Conservation (phyloP, 345 rosid genomes). For the Diplotaxis tenuifolia region DNA sequence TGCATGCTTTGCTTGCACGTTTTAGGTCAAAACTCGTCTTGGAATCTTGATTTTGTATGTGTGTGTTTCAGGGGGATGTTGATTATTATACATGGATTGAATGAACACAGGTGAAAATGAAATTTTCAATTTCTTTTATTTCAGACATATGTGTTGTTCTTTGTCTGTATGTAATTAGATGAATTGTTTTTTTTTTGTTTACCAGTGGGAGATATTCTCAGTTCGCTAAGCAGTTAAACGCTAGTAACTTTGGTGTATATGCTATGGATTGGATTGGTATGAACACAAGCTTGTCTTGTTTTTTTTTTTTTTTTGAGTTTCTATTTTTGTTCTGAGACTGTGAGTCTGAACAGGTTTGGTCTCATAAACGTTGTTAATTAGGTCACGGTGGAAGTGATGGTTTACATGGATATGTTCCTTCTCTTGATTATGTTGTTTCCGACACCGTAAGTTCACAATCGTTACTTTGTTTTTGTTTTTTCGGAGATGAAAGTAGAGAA, state of each 20-base stretch:
- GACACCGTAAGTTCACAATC: constrained; percentile 62
- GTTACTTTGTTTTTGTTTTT: background rate
- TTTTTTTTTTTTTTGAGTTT: background rate
- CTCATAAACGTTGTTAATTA: constrained; percentile 35
- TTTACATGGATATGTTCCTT: constrained; percentile 97
- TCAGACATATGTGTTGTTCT: background rate
- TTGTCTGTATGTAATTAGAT: background rate
- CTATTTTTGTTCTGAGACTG: constrained; percentile 28
- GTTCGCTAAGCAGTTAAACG: constrained; percentile 80
- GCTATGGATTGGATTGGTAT: constrained; percentile 99
- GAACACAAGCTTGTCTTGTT: constrained; percentile 4
- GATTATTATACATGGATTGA: constrained; percentile 85
- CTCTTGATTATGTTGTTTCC: constrained; percentile 87
- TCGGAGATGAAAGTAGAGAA: background rate
- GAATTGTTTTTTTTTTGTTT: background rate
- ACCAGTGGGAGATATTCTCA: constrained; percentile 90
- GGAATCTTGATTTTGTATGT: constrained; percentile 12
- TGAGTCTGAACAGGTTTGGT: constrained; percentile 34
- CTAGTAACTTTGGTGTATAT: constrained; percentile 67
- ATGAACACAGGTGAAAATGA: constrained; percentile 94
- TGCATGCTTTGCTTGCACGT: constrained; percentile 6
- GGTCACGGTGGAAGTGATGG: constrained; percentile 99
- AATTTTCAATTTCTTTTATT: background rate
- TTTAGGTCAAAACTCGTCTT: background rate
- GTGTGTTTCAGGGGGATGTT: constrained; percentile 71